A percentile compares a stretch with the other conserved stretches of the same genome.
Conservation (phyloP, 208 protist genomes). For the Leishmania arabica region DNA sequence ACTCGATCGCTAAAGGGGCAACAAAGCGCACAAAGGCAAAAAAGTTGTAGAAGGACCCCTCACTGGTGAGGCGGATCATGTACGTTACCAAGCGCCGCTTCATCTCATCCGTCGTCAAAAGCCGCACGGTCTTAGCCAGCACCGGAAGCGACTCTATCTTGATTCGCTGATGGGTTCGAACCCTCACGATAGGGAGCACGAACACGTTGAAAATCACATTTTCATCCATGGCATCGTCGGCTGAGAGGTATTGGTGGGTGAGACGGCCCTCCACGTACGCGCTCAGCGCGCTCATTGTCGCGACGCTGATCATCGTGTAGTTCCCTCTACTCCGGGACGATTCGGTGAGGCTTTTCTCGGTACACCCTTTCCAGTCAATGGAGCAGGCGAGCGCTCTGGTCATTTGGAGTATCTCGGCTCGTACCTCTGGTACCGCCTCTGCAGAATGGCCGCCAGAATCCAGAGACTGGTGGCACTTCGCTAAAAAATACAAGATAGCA, state of each 20-base stretch:
- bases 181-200: constrained; percentile 1
- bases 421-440: neutral
- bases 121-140: neutral
- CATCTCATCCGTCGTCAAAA: neutral
- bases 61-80: constrained; percentile 1
- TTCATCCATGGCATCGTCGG: constrained; percentile 10
- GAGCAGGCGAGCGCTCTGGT: neutral
- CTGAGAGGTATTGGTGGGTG: neutral
- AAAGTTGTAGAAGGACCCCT: neutral
- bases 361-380: constrained; percentile 22
- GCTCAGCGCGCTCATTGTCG: neutral
- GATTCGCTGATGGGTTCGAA: neutral
- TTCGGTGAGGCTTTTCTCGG: neutral
- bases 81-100: neutral
- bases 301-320: neutral
- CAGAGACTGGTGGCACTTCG: neutral
- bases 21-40: constrained; percentile 50
- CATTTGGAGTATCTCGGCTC: constrained; percentile 1
- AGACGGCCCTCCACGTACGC: constrained; percentile 4
- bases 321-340: constrained; percentile 6
- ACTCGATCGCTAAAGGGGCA: constrained; percentile 29
- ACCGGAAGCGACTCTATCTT: neutral
- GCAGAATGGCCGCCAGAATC: too few species aligned
- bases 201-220: constrained; percentile 21
- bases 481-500: constrained; percentile 15